Percentiles rank a stretch among this genome's conserved stretches.
phyloP scores from a whole-genome alignment of 805 yeast species.

The Suhomyces canberraensis region DNA sequence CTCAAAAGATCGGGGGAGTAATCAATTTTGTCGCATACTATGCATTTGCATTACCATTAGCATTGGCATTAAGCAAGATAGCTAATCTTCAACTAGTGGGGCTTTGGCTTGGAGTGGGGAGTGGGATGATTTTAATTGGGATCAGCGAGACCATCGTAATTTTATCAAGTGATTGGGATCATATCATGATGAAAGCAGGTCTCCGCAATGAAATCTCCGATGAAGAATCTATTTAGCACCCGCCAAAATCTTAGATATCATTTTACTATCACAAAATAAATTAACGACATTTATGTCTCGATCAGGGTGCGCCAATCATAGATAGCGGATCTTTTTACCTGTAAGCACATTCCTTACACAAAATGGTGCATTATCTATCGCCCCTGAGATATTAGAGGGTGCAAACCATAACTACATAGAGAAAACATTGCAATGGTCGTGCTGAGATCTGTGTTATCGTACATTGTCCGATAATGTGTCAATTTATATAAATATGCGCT shows the following conservation, averaged over 20 bases:
- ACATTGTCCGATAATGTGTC: no score
- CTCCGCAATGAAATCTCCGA: constrained; percentile 4
- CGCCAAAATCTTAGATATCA: background rate
- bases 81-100: constrained; percentile 53
- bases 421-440: no score
- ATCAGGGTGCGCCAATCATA: no score
- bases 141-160: constrained; percentile 47
- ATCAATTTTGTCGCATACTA: constrained; percentile 72
- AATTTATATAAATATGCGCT: no score
- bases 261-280: no score
- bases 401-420: no score
- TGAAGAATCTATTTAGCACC: constrained; percentile 2
- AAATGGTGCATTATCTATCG: no score
- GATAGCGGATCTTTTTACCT: no score
- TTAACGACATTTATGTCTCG: no score
- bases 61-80: constrained; percentile 50
- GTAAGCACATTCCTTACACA: no score
- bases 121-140: constrained; percentile 58
- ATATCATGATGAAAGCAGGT: constrained; percentile 36
- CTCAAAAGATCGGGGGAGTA: constrained; percentile 69
- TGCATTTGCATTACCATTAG: constrained; percentile 65
- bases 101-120: constrained; percentile 71
- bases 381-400: no score
- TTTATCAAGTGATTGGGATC: constrained; percentile 51
- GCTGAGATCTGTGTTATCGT: no score